These are phyloP conservation scores for Xylaria flabelliformis DNA, from an alignment of 495 filamentous ascomycete species.

Conservation along the genomic window DNA sequence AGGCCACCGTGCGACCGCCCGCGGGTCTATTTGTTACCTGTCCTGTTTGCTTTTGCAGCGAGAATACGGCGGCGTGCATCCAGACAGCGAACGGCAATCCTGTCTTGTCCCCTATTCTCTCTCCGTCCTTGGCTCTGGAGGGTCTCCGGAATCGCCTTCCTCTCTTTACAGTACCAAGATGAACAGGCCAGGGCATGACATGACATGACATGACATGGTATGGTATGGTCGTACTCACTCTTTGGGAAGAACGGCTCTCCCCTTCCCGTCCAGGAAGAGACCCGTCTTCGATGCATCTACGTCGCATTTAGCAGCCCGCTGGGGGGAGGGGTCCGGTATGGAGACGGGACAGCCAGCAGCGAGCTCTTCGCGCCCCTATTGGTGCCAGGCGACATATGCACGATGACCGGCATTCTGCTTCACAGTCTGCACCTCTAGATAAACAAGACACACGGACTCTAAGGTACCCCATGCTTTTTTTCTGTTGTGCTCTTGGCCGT, in stretches of 20 bases:
- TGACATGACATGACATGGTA: not conserved
- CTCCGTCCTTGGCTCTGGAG: constrained; percentile 5
- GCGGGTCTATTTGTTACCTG: constrained; percentile 1
- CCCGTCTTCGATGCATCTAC: constrained; percentile 7
- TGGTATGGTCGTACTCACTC: constrained; percentile 10
- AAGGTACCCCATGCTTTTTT: constrained; percentile 1
- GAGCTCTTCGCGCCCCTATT: constrained; percentile 21
- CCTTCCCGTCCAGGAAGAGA: constrained; percentile 11
- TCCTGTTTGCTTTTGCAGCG: constrained; percentile 21
- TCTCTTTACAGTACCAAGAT: not conserved
- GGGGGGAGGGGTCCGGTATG: not conserved
- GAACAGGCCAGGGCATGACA: constrained; percentile 4
- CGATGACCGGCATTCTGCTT: constrained; percentile 29
- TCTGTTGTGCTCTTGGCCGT: constrained; percentile 22
- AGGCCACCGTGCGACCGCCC: constrained; percentile 29
- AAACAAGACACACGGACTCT: constrained; percentile 20
- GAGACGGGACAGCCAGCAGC: constrained; percentile 9
- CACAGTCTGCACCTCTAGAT: constrained; percentile 20
- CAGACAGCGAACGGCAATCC: constrained; percentile 3
- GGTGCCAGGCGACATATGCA: constrained; percentile 25
- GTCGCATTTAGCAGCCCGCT: constrained; percentile 12
- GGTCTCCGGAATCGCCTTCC: constrained; percentile 8
- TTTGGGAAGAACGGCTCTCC: constrained; percentile 22
- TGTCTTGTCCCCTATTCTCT: not conserved
- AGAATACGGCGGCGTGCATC: constrained; percentile 3